Percentiles rank a stretch among this genome's conserved stretches.
Evolutionary conservation across 1,139 yeast species (phyloP).

Genomic region (Yamadazyma jaroonii): DNA sequence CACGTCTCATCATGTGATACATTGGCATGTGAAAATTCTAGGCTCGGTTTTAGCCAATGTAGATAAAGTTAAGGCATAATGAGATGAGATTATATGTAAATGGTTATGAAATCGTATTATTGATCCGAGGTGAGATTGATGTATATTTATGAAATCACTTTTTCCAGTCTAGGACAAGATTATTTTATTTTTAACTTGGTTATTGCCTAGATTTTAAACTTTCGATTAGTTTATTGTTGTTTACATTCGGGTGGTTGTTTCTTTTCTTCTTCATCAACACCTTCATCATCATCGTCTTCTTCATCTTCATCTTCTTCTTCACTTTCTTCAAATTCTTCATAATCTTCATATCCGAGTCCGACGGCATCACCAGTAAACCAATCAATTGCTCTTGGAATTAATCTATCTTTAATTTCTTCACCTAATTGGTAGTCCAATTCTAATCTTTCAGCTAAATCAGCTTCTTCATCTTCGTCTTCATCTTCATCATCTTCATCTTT

Average conservation of each 20-base stretch:
- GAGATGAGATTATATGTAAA: too few relatives aligned
- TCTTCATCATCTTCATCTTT: constrained; percentile 42
- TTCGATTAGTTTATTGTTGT: too few relatives aligned
- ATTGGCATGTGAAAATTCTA: neutral
- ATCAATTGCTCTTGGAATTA: constrained; percentile 93
- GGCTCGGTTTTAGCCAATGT: too few relatives aligned
- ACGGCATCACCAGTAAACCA: constrained; percentile 99
- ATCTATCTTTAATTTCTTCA: constrained; percentile 92
- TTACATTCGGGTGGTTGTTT: constrained; percentile 85
- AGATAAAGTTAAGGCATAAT: too few relatives aligned
- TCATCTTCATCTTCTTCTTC: constrained; percentile 48
- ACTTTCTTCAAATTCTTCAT: constrained; percentile 47
- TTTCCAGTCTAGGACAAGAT: too few relatives aligned
- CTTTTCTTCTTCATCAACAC: constrained; percentile 38
- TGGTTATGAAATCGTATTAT: too few relatives aligned
- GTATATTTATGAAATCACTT: neutral
- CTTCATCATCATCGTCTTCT: constrained; percentile 32
- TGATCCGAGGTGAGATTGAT: neutral
- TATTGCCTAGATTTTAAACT: constrained; percentile 2
- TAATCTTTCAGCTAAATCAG: constrained; percentile 76
- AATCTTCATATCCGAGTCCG: constrained; percentile 48
- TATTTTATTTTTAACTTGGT: too few relatives aligned
- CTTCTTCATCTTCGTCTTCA: constrained; percentile 52
- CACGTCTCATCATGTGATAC: too few relatives aligned
- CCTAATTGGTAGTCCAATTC: constrained; percentile 95